Percentiles rank a stretch among this genome's conserved stretches.
phyloP scores from a whole-genome alignment of 2,329 filamentous ascomycete species.

The Didymella arachidicola region DNA sequence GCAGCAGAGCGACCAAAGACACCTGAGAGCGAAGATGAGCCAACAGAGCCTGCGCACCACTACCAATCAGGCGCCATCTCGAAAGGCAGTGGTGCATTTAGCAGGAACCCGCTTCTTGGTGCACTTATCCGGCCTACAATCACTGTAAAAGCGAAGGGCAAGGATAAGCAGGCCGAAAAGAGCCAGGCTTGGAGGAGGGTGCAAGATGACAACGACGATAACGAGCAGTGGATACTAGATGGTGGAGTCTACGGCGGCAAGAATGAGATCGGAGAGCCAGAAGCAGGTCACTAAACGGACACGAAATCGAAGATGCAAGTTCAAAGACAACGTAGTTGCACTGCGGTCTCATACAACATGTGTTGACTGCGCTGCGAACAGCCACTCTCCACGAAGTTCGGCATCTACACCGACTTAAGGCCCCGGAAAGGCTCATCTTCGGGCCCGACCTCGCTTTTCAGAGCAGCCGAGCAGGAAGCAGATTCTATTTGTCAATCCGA shows the following conservation, averaged over 20 bases:
- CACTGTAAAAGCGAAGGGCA: slow-evolving; percentile 60
- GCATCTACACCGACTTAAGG: background rate
- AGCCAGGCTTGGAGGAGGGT: slow-evolving; percentile 59
- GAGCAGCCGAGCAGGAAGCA: background rate
- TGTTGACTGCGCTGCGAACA: background rate
- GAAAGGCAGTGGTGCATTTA: slow-evolving; percentile 65
- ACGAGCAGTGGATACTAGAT: slow-evolving; percentile 62
- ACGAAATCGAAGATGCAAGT: background rate
- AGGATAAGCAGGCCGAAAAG: slow-evolving; percentile 49
- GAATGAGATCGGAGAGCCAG: slow-evolving; percentile 23
- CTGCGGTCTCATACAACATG: too few relatives aligned
- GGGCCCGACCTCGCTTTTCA: background rate
- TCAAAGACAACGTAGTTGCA: too few relatives aligned
- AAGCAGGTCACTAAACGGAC: slow-evolving; percentile 23
- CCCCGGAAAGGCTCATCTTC: background rate
- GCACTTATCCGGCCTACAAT: slow-evolving; percentile 70
- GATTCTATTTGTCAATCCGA: background rate
- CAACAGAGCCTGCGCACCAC: slow-evolving; percentile 35
- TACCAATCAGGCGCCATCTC: slow-evolving; percentile 34
- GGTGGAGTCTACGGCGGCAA: slow-evolving; percentile 58
- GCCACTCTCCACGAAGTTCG: background rate
- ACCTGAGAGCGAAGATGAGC: slow-evolving; percentile 60
- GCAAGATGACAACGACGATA: slow-evolving; percentile 62
- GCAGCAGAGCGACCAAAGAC: slow-evolving; percentile 64
- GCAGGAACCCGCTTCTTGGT: slow-evolving; percentile 71